Evolutionary conservation across 2,329 filamentous ascomycete genomes (phyloP), one percentile per base, ranked within the genome.

Genomic region (Sarocladium oryzae): DNA sequence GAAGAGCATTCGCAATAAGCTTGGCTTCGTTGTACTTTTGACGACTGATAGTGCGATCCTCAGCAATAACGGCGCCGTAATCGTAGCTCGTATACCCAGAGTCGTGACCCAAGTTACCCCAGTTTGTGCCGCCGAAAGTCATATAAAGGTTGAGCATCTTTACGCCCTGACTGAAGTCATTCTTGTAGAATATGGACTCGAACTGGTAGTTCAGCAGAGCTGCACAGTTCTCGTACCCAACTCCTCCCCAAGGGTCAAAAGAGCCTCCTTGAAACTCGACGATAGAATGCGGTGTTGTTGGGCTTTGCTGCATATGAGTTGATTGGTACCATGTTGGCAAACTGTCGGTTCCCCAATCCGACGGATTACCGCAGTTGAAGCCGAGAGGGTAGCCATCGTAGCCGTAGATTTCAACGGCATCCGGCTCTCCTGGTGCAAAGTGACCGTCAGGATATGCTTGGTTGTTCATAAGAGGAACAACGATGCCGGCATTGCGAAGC

Each of bases 111-210:
- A 87, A 65, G 57, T 88, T 88, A 1, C 86, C 86, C 86, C 85
- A 89, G 62, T 90, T 90, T 0, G 86, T 89, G 11, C 86, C 86
- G 10, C 86, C 86, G 56, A 76, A 85, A 1, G 76, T 81, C 86
- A 89, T 89, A 66, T 88, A 89, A 15, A 87, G 59, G 58, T 84
- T 88, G 54, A 88, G 68, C 16, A 89, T 77, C 0, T 77, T 80
- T 10, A 81, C 74, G 1, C 79, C 82, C 48, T 81, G 77, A 52
- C 78, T 77, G 55, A 82, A 82, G 48, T 80, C 71, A 55, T 87
- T 85, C 73, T 89, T 90, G 67, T 87, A 87, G 60, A 88, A 86
- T 1, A 90, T 82, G 24, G 85, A 72, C 58, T 86, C 79, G 54
- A 87, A 88, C 57, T 88, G 83, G 24, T 80, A 70, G 55, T 84